These are phyloP conservation scores for Alternaria brassicae DNA, from an alignment of 2,329 filamentous ascomycete genomes.

Conservation along the genomic window DNA sequence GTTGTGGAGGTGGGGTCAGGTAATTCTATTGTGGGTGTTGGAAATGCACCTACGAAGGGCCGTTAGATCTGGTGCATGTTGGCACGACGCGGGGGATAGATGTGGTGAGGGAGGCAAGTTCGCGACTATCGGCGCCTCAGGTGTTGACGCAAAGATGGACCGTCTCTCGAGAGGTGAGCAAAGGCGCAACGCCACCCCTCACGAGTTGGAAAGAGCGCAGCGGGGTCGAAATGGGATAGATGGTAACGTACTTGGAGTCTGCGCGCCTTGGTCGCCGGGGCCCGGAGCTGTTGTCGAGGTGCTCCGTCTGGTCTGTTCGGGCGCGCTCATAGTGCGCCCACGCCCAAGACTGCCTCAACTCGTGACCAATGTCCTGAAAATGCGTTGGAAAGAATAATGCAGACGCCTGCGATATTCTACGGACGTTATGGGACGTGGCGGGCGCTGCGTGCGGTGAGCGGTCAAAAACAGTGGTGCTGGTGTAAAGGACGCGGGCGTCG, in stretches of 20 bases:
- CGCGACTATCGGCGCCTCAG: slow-evolving; percentile 24
- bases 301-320: slow-evolving; percentile 46
- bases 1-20: slow-evolving; percentile 48
- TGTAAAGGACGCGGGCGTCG: slow-evolving; percentile 34
- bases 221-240: background rate
- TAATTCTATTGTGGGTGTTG: slow-evolving; percentile 20
- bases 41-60: slow-evolving; percentile 20
- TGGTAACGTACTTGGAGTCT: slow-evolving; percentile 31
- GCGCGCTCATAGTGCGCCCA: slow-evolving; percentile 53
- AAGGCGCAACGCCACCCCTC: background rate
- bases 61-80: slow-evolving; percentile 8
- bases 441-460: slow-evolving; percentile 32
- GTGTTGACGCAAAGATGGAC: slow-evolving; percentile 30
- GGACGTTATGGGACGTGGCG: slow-evolving; percentile 18
- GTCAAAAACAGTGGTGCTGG: slow-evolving; percentile 37
- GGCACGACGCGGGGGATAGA: background rate
- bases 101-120: slow-evolving; percentile 11
- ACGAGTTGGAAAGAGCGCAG: background rate
- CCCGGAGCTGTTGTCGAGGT: slow-evolving; percentile 45
- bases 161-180: slow-evolving; percentile 4
- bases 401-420: slow-evolving; percentile 27
- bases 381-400: slow-evolving; percentile 8
- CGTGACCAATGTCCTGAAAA: slow-evolving; percentile 30
- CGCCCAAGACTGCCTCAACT: slow-evolving; percentile 37
- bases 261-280: slow-evolving; percentile 26